phyloP scores from a whole-genome alignment of 495 filamentous ascomycete species.

The Hypoxylon subgilvum region DNA sequence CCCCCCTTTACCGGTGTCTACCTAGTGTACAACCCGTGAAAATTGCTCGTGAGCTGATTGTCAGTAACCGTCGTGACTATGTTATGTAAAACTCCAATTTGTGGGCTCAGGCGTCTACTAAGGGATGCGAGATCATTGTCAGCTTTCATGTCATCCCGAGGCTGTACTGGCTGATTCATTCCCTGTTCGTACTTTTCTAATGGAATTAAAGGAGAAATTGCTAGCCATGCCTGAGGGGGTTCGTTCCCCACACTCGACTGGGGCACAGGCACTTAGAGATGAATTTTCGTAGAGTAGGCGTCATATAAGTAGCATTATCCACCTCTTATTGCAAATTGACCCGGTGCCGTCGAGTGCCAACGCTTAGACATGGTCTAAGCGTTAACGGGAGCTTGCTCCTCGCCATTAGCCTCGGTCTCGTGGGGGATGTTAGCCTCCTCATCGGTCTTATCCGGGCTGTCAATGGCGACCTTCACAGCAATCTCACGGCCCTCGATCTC shows the following conservation, averaged over 20 bases:
- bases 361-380: slow-evolving; percentile 32
- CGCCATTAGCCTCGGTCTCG: slow-evolving; percentile 57
- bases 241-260: too few relatives aligned
- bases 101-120: too few relatives aligned
- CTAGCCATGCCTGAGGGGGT: too few relatives aligned
- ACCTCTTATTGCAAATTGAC: slow-evolving; percentile 23
- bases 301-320: too few relatives aligned
- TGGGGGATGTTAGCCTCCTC: slow-evolving; percentile 65
- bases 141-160: too few relatives aligned
- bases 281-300: slow-evolving; percentile 21
- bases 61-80: slow-evolving; percentile 33
- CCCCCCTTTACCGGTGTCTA: slow-evolving; percentile 35
- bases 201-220: slow-evolving; percentile 38
- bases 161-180: slow-evolving; percentile 30
- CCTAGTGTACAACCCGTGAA: slow-evolving; percentile 46
- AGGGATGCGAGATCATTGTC: too few relatives aligned
- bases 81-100: slow-evolving; percentile 12
- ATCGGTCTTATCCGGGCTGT: slow-evolving; percentile 98
- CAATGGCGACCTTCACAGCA: slow-evolving; percentile 98
- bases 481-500: slow-evolving; percentile 98
- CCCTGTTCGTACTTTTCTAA: slow-evolving; percentile 40
- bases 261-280: slow-evolving; percentile 31
- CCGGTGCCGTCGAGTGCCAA: slow-evolving; percentile 21
- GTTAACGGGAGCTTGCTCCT: slow-evolving; percentile 45
- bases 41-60: slow-evolving; percentile 38